Conservation (phyloP, 805 yeast genomes). For the Hanseniaspora mollemarum region DNA sequence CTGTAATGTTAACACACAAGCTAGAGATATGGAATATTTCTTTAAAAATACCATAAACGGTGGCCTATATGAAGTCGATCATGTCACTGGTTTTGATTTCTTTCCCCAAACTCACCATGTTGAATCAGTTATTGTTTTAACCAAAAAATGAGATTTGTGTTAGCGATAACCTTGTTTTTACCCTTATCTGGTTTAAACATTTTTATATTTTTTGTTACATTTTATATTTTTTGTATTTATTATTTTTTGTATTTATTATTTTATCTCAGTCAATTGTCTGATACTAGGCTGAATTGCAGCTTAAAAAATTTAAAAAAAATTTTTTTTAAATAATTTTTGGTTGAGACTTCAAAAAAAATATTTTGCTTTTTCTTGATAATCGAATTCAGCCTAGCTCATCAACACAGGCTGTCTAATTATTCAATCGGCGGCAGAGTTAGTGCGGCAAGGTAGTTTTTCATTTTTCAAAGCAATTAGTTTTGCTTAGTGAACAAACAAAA, state of each 20-base stretch:
- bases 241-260: background rate
- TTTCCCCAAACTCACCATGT: constrained; percentile 93
- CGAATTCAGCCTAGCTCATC: background rate
- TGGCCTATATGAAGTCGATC: constrained; percentile 54
- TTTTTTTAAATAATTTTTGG: background rate
- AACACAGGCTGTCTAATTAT: too few relatives aligned
- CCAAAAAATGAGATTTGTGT: constrained; percentile 20
- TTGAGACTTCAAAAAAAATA: background rate
- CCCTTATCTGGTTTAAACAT: background rate
- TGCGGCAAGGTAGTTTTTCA: too few relatives aligned
- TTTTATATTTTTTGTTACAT: constrained; percentile 1
- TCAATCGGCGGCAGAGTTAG: too few relatives aligned
- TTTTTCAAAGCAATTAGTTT: too few relatives aligned
- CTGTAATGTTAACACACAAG: constrained; percentile 96
- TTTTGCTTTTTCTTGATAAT: background rate
- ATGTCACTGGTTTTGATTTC: constrained; percentile 88
- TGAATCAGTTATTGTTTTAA: constrained; percentile 71
- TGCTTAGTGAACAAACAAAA: too few relatives aligned
- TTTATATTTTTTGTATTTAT: background rate
- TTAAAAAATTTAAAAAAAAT: too few relatives aligned
- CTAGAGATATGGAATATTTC: constrained; percentile 81
- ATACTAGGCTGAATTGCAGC: too few relatives aligned
- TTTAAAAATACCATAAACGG: constrained; percentile 56
- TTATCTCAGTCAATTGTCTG: too few relatives aligned
- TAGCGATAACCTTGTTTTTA: background rate